phyloP scores from a whole-genome alignment of 2,329 filamentous ascomycete species.

The Myotisia sp. region DNA sequence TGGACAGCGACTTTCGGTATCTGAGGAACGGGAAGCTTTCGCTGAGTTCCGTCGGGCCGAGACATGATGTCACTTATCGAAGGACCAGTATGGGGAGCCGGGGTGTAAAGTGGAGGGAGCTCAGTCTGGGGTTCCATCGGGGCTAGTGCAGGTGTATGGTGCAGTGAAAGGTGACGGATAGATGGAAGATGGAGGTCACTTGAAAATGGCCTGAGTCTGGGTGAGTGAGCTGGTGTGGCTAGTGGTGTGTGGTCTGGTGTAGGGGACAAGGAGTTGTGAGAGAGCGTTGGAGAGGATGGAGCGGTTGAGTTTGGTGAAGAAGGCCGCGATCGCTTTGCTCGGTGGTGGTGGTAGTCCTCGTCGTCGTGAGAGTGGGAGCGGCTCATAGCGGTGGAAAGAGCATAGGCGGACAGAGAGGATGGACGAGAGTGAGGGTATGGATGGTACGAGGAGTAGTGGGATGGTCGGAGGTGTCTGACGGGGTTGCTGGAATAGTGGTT shows the following conservation, averaged over 20 bases:
- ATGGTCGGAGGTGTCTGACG: conserved; percentile 18
- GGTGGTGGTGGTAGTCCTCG: conserved; percentile 58
- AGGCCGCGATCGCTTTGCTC: conserved; percentile 78
- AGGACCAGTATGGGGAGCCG: conserved; percentile 43
- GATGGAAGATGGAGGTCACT: conserved; percentile 71
- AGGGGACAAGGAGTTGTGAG: conserved; percentile 85
- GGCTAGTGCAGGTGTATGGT: conserved; percentile 52
- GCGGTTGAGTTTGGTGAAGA: conserved; percentile 92
- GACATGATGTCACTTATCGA: conserved; percentile 88
- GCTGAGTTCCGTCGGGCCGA: conserved; percentile 68
- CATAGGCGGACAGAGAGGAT: conserved; percentile 64
- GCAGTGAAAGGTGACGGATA: conserved; percentile 57
- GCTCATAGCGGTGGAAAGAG: conserved; percentile 70
- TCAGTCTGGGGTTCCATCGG: conserved; percentile 56
- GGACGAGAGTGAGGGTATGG: conserved; percentile 45
- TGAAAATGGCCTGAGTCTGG: conserved; percentile 66
- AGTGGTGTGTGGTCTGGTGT: conserved; percentile 98
- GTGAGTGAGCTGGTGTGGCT: conserved; percentile 87
- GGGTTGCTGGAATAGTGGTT: too few species aligned
- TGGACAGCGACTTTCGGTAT: conserved; percentile 76
- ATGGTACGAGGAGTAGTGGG: conserved; percentile 22
- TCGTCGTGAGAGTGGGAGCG: conserved; percentile 52
- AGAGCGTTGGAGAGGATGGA: conserved; percentile 90
- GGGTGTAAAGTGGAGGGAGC: conserved; percentile 43
- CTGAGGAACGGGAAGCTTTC: conserved; percentile 82